phyloP scores from a whole-genome alignment of 108 stramenopile genomes.

The Pseudonitzschia multiseries region DNA sequence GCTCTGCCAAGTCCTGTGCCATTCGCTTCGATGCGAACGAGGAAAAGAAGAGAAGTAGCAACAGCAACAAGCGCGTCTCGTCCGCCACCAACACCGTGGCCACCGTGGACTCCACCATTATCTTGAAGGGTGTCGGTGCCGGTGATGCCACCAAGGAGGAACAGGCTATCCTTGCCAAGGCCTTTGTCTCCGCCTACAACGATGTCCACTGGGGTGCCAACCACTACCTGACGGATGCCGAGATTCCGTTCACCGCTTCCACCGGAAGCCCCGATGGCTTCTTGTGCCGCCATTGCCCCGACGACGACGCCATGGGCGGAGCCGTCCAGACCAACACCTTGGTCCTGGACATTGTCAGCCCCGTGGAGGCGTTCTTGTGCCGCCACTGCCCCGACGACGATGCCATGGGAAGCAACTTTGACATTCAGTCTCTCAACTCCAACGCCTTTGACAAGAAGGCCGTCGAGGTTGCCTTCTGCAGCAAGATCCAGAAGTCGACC shows the following conservation, averaged over 20 bases:
- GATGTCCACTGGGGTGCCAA: slow-evolving; percentile 14
- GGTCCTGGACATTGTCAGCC: slow-evolving; percentile 17
- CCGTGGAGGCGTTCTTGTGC: slow-evolving; percentile 2
- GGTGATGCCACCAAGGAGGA: slow-evolving; percentile 12
- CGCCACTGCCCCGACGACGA: slow-evolving; percentile 17
- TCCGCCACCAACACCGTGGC: neutral
- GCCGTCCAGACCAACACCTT: neutral
- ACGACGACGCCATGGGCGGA: slow-evolving; percentile 8
- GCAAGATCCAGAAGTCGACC: slow-evolving; percentile 5
- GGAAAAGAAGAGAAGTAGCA: neutral
- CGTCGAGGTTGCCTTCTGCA: slow-evolving; percentile 10
- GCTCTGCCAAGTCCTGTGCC: slow-evolving; percentile 5
- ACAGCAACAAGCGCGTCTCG: neutral
- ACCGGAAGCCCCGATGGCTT: neutral
- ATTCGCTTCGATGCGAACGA: slow-evolving; percentile 1
- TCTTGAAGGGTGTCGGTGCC: slow-evolving; percentile 16
- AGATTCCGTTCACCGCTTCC: slow-evolving; percentile 13
- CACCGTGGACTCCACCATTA: slow-evolving; percentile 4
- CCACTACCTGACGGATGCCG: slow-evolving; percentile 15
- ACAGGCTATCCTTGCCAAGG: slow-evolving; percentile 11
- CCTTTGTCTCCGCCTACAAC: slow-evolving; percentile 22
- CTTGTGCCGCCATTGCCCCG: slow-evolving; percentile 11
- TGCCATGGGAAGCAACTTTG: neutral
- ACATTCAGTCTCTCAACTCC: neutral
- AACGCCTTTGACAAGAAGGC: neutral